Evolutionary conservation across 306 rosid species (phyloP), one percentile per base, ranked within the genome.

Genomic region (Corylus avellana): DNA sequence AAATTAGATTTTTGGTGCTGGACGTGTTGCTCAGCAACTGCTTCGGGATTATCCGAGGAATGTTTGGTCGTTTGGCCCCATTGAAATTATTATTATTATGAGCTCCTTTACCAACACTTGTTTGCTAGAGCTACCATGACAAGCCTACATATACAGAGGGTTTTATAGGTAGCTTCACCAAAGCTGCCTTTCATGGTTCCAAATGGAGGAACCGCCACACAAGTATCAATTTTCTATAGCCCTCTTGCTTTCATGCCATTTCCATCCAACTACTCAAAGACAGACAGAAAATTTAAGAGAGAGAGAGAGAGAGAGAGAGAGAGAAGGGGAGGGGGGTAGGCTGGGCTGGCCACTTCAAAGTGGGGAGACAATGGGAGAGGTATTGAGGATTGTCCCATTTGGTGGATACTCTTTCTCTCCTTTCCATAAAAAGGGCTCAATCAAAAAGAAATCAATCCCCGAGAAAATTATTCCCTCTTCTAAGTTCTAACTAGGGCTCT

Each of bases 41-140:
- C 25, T 58, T 58, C 58, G 79, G 82, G 82, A 80, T 66, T 49
- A 73, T 29, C 73, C 7, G 70, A 63, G 63, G 87, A 84, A 84
- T 84, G 82, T 84, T 76, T 76, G 78, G 81, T 59, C 71, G 82
- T 74, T 77, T 84, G 79, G 77, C 76, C 27, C 42, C 5, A 9
- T 72, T 73, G 81, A 81, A 51, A 77, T 68, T 72, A 72, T 61
- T 49, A 77, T 68, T 72, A 72, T 61, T 49, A 73, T 32, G 54
- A 10, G 64, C 39, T 61, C 47, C 51, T 22, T 61, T 75, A 70
- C 77, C 72, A 70, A 83, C 49, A 67, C 70, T 6, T 14, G 12
- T 64, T 64, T 67, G 50, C 51, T 39, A 67, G 14, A 16, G n/a
- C 66, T 25, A 25, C 37, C 5, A n/a, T 1, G 46, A 42, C 46